A percentile compares a stretch with the other conserved stretches of the same genome.
Evolutionary conservation across 768 basidiomycete genomes (phyloP).

Genomic region (Russula sp.): DNA sequence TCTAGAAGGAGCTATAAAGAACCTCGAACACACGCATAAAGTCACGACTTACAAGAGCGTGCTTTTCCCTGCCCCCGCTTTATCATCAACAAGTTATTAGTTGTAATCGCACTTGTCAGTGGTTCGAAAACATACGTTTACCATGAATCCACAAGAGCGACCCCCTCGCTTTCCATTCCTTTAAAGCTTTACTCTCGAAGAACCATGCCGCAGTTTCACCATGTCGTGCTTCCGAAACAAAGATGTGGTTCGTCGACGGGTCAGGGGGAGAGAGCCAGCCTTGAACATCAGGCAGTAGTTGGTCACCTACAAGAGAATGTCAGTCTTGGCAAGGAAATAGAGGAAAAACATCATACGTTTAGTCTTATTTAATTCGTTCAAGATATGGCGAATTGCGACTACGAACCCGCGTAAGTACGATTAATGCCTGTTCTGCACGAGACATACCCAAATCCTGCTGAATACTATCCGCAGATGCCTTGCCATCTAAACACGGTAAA

Average conservation of each 20-base stretch:
- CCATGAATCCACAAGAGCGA: slow-evolving; percentile 17
- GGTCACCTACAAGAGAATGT: background rate
- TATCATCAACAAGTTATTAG: background rate
- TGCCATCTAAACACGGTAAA: background rate
- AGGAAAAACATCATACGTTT: background rate
- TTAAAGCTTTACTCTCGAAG: background rate
- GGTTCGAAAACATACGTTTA: slow-evolving; percentile 4
- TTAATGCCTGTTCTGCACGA: background rate
- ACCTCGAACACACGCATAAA: background rate
- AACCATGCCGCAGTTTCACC: background rate
- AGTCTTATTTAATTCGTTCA: background rate
- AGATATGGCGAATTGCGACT: background rate
- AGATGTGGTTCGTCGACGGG: background rate
- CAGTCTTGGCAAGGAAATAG: background rate
- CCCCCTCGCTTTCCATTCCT: background rate
- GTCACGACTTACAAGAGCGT: slow-evolving; percentile 3
- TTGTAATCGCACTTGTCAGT: accelerated
- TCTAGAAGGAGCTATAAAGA: background rate
- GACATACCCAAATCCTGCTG: background rate
- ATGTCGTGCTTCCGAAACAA: background rate
- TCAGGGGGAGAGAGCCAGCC: slow-evolving; percentile 1
- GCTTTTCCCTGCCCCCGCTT: slow-evolving; percentile 17
- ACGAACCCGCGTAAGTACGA: background rate
- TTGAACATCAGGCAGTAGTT: background rate
- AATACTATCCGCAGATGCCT: background rate